Percentiles rank a stretch among this genome's conserved stretches.
Conservation (phyloP, 163 green algal genomes). For the Chlamydomonas reinhardtii region DNA sequence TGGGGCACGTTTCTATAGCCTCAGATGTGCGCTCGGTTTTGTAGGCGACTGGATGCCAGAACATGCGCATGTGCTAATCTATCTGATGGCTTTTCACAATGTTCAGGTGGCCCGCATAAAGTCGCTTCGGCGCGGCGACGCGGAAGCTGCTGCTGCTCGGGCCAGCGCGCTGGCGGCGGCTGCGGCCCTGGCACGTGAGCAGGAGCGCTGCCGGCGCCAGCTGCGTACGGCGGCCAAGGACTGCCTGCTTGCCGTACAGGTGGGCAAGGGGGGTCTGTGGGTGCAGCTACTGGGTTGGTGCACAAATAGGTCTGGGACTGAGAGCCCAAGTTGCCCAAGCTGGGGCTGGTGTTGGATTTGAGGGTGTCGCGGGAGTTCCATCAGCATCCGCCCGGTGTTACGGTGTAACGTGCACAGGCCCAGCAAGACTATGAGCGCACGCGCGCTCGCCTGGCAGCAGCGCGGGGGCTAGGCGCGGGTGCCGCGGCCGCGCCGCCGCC, state of each 20-base stretch:
- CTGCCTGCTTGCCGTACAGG: conserved; percentile 39
- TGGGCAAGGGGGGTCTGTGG: too few species aligned
- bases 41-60: too few species aligned
- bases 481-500: conserved; percentile 10
- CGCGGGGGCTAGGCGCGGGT: neutral
- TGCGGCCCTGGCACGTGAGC: conserved; percentile 23
- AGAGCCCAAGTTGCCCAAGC: too few species aligned
- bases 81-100: too few species aligned
- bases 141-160: neutral
- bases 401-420: neutral
- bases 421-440: conserved; percentile 46
- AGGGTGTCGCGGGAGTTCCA: too few species aligned
- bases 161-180: conserved; percentile 11
- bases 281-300: too few species aligned
- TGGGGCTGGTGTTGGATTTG: neutral
- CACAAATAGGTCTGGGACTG: too few species aligned
- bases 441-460: conserved; percentile 13
- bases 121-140: neutral
- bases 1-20: too few species aligned
- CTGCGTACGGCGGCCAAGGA: conserved; percentile 23
- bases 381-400: too few species aligned
- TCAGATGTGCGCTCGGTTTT: too few species aligned
- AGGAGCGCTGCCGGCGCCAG: neutral
- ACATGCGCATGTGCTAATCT: too few species aligned
- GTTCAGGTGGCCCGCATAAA: neutral